A percentile compares a stretch with the other conserved stretches of the same genome.
These are phyloP conservation scores for Myriosclerotinia scirpicola DNA, from an alignment of 2,329 filamentous ascomycete genomes.

Conservation along the genomic window DNA sequence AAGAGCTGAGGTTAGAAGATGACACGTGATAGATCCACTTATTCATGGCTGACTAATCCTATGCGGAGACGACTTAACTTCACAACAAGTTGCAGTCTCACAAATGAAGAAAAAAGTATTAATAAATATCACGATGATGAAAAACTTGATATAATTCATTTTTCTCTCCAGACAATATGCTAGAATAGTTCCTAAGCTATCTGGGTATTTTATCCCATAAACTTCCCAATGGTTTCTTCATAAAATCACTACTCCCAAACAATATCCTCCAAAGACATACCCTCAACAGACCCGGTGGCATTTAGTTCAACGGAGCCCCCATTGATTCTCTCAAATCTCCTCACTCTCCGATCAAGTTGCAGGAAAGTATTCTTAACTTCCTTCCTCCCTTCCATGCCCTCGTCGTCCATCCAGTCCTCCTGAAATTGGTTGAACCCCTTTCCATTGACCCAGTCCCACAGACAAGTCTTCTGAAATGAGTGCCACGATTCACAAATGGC, in stretches of 20 bases:
- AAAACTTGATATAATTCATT: no score
- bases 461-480: not conserved
- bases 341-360: not conserved
- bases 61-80: no score
- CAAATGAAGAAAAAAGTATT: no score
- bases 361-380: not conserved
- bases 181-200: not conserved
- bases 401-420: not conserved
- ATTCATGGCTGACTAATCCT: not conserved
- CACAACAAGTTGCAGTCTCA: no score
- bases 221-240: not conserved
- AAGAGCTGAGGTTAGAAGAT: not conserved
- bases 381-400: not conserved
- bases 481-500: constrained; percentile 8
- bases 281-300: not conserved
- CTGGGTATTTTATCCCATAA: not conserved
- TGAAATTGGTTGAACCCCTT: not conserved
- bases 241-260: no score
- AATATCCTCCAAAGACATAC: not conserved
- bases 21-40: not conserved
- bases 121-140: no score
- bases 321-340: not conserved
- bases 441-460: constrained; percentile 1
- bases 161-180: no score
- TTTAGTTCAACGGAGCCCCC: no score